Percentiles rank a stretch among this genome's conserved stretches.
Conservation (phyloP, 2,329 filamentous ascomycete genomes). For the Pseudonectria buxi region DNA sequence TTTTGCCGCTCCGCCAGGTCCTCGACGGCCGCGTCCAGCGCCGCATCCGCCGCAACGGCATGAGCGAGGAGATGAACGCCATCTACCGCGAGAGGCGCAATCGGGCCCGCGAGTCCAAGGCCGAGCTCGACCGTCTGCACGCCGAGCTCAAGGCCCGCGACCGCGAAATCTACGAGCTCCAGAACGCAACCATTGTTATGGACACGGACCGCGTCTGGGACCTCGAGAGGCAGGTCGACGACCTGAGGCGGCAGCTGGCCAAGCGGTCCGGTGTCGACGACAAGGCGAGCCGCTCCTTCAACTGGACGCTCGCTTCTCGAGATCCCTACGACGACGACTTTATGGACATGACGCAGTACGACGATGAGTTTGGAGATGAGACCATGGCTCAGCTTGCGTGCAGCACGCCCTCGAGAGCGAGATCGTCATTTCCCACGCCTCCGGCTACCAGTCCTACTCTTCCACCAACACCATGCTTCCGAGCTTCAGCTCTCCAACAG, state of each 20-base stretch:
- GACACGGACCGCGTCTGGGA: conserved; percentile 41
- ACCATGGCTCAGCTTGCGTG: conserved; percentile 44
- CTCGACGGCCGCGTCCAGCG: conserved; percentile 52
- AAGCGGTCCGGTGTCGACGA: conserved; percentile 12
- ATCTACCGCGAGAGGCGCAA: conserved; percentile 42
- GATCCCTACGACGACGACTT: conserved; percentile 41
- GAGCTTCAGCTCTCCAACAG: conserved; percentile 4
- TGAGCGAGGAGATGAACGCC: conserved; percentile 53
- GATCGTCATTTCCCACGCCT: conserved; percentile 47
- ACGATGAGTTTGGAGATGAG: conserved; percentile 41
- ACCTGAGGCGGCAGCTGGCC: conserved; percentile 28
- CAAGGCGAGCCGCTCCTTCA: conserved; percentile 25
- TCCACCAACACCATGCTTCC: conserved; percentile 32
- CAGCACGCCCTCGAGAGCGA: conserved; percentile 42
- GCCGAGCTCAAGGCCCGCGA: conserved; percentile 44
- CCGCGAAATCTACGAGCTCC: conserved; percentile 45
- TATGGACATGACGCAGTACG: conserved; percentile 33
- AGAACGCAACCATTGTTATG: conserved; percentile 42
- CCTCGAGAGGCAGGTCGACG: conserved; percentile 33
- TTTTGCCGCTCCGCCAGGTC: conserved; percentile 44
- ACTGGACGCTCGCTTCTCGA: conserved; percentile 46
- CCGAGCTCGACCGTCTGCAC: conserved; percentile 43
- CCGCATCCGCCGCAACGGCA: conserved; percentile 46
- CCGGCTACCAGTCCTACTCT: conserved; percentile 46
- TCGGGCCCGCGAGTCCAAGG: conserved; percentile 31